Conservation (phyloP, 2,329 filamentous ascomycete species). For the Penicillium sp. region DNA sequence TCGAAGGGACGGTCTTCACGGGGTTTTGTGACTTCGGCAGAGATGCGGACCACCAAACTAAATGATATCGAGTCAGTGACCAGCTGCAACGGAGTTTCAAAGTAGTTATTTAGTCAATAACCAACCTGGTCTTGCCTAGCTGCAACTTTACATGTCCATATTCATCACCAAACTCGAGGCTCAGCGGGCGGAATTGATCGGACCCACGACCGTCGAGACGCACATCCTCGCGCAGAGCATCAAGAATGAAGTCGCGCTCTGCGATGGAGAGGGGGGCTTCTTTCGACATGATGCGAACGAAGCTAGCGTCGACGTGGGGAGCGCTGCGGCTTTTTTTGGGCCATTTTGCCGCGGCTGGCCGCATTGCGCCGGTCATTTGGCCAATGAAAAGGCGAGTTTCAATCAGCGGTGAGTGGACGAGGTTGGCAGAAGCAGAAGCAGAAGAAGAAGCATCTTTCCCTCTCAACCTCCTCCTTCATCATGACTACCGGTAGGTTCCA, state of each 20-base stretch:
- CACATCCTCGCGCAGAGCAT: conserved; percentile 79
- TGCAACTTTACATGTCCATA: conserved; percentile 87
- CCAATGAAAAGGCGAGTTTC: conserved; percentile 1
- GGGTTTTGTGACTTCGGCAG: conserved; percentile 84
- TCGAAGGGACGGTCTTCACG: conserved; percentile 90
- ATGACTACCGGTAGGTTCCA: conserved; percentile 16
- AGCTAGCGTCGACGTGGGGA: conserved; percentile 29
- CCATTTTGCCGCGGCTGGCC: conserved; percentile 25
- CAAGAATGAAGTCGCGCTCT: conserved; percentile 82
- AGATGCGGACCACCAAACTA: conserved; percentile 82
- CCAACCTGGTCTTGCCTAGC: conserved; percentile 85
- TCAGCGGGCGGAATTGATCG: conserved; percentile 77
- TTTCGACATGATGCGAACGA: conserved; percentile 71
- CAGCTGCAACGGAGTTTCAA: neutral
- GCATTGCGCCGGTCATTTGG: conserved; percentile 7
- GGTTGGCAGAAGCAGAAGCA: neutral
- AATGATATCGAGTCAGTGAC: conserved; percentile 22
- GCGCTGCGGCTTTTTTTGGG: conserved; percentile 19
- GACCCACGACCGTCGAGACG: conserved; percentile 83
- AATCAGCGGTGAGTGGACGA: conserved; percentile 2
- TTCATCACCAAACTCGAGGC: conserved; percentile 84
- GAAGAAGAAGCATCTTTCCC: neutral
- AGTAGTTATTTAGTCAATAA: neutral
- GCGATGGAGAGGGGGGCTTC: conserved; percentile 89
- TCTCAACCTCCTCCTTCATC: neutral